Base-by-base conservation (phyloP, 2,329 filamentous ascomycete species). In the Fonsecaea erecta region DNA sequence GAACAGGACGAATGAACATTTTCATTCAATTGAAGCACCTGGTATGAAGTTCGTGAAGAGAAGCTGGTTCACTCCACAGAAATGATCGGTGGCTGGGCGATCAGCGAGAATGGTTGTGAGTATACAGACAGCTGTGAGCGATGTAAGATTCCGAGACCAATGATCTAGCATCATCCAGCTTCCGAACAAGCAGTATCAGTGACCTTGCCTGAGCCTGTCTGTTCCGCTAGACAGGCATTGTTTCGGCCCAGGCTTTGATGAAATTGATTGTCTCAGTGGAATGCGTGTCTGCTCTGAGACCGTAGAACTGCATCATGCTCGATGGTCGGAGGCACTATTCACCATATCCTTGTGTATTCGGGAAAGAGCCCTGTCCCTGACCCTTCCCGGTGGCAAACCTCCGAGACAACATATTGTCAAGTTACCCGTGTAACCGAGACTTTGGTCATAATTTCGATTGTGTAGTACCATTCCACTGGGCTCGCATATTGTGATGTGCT, bases 91-190 rank as follows among this genome's bases (percentile, higher is more conserved):
- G 18, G 6, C 16, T 4, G 2, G 26, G 12, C 18, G 26, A 26
- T 26, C 16, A 34, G 26, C 26, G 52, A 26, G 52, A 12, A 16
- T 9, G 28, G 24, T 2, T n/a, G 18, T 14, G 1, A 7, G 16
- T 11, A 34, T n/a, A 32, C 28, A 21, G 52, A 53, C n/a, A 35
- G 3, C 21, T n/a, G 16, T n/a, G 8, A 14, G 26, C 3, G 52
- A 35, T 53, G 52, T 28, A 18, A 32, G 52, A 34, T 53, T 35
- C 32, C 52, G 52, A 53, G 52, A 32, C 52, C 26, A 32, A 2
- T 8, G 18, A 16, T 3, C 8, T 48, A 26, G 1, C 9, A 48
- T 21, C 11, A 26, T 24, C 18, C 21, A 48, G 21, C 9, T 4
- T 9, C 11, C 18, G n/a, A n/a, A 3, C 8, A 11, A 9, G 11